These are phyloP conservation scores for Quillaja saponaria DNA, from an alignment of 306 rosid genomes.

Conservation along the genomic window DNA sequence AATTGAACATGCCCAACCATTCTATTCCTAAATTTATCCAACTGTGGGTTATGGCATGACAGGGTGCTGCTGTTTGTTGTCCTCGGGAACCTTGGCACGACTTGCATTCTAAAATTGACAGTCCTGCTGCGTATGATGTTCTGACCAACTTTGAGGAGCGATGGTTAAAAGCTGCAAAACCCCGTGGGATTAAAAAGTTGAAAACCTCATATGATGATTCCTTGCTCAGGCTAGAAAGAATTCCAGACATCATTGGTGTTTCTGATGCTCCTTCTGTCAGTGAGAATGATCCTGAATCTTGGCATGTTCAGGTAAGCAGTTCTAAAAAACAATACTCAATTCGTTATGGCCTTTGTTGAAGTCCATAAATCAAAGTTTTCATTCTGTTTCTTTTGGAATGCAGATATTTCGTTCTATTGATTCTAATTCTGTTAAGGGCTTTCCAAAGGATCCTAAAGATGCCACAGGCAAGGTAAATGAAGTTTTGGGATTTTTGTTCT, in stretches of 20 bases:
- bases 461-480: constrained; percentile 62
- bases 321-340: constrained; percentile 12
- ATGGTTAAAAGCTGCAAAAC: constrained; percentile 88
- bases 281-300: constrained; percentile 75
- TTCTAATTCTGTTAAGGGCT: constrained; percentile 82
- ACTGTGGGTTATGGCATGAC: constrained; percentile 28
- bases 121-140: constrained; percentile 97
- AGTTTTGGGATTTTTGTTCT: constrained; percentile 26
- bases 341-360: constrained; percentile 23
- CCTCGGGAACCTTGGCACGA: constrained; percentile 99
- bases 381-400: constrained; percentile 32
- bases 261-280: constrained; percentile 37
- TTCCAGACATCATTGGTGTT: constrained; percentile 60
- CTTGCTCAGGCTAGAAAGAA: constrained; percentile 75
- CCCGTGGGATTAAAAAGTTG: constrained; percentile 75
- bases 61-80: constrained; percentile 79
- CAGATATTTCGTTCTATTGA: constrained; percentile 97
- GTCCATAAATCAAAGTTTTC: constrained; percentile 16
- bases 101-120: constrained; percentile 87
- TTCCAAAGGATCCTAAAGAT: constrained; percentile 83
- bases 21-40: constrained; percentile 16
- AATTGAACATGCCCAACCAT: background rate
- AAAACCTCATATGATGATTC: constrained; percentile 63
- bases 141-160: constrained; percentile 92
- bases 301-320: constrained; percentile 89